Conservation (phyloP, 2,329 filamentous ascomycete species). For the Fusarium annulatum region DNA sequence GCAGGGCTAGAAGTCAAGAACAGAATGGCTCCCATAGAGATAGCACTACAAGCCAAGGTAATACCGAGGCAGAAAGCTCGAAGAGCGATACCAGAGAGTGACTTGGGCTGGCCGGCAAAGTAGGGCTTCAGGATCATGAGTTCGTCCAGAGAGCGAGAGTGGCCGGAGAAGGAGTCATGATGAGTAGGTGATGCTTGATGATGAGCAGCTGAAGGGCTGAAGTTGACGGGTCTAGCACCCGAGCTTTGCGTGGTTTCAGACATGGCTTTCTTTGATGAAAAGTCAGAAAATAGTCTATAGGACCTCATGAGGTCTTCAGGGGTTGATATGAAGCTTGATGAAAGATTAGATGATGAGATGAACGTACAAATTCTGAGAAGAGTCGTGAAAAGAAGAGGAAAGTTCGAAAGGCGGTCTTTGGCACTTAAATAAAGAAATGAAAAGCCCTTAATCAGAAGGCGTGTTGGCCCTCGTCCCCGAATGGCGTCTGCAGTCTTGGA, state of each 20-base stretch:
- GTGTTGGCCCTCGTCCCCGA: constrained; percentile 36
- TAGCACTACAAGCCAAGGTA: constrained; percentile 52
- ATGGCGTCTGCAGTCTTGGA: constrained; percentile 36
- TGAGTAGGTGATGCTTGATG: constrained; percentile 23
- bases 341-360: neutral
- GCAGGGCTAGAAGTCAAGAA: constrained; percentile 57
- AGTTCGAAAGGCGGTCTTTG: too few relatives aligned
- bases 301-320: constrained; percentile 12
- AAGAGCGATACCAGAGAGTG: constrained; percentile 68
- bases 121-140: constrained; percentile 48
- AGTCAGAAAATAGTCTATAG: constrained; percentile 28
- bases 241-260: constrained; percentile 11
- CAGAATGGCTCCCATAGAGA: constrained; percentile 48
- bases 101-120: constrained; percentile 63
- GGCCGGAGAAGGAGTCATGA: constrained; percentile 31
- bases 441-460: constrained; percentile 1
- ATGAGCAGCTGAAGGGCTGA: constrained; percentile 34
- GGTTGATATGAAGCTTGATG: neutral
- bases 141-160: constrained; percentile 41
- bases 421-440: neutral
- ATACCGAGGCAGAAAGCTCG: constrained; percentile 67
- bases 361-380: constrained; percentile 11
- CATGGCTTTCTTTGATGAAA: constrained; percentile 27
- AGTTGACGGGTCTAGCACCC: constrained; percentile 25
- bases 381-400: neutral